phyloP scores from a whole-genome alignment of 2,329 filamentous ascomycete species.

The Alternaria arborescens region DNA sequence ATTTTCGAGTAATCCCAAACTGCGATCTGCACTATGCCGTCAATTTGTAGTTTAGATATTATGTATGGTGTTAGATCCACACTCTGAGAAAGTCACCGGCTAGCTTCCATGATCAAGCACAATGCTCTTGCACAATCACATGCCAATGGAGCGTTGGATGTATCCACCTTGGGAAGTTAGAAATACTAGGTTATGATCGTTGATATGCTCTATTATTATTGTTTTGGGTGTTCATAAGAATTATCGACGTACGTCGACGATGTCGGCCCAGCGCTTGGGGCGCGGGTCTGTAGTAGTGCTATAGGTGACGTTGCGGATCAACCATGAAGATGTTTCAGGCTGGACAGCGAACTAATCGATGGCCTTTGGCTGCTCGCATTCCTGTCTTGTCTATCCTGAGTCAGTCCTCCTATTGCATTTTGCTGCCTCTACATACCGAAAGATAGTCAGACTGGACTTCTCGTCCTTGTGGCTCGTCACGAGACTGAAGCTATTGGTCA shows the following conservation, averaged over 20 bases:
- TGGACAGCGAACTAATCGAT: not conserved
- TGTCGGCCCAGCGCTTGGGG: not conserved
- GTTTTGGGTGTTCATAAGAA: not conserved
- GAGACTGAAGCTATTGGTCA: not conserved
- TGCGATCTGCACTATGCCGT: not conserved
- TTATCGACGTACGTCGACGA: not conserved
- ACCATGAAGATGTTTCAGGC: not conserved
- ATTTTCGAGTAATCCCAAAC: not conserved
- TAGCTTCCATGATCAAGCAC: not conserved
- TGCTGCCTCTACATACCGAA: not conserved
- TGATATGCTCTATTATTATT: not conserved
- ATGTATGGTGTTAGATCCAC: not conserved
- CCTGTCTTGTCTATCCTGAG: not conserved
- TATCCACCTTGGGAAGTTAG: not conserved
- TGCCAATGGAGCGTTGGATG: too few relatives aligned
- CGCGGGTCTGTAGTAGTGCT: not conserved
- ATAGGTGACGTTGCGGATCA: not conserved
- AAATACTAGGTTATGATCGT: not conserved
- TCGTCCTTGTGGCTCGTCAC: not conserved
- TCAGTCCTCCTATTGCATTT: not conserved
- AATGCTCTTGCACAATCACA: not conserved
- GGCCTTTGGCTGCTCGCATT: not conserved
- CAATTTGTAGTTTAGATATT: not conserved
- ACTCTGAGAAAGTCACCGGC: not conserved
- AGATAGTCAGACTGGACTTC: not conserved